Evolutionary conservation across 1,284 basidiomycete species (phyloP), one percentile per base, ranked within the genome.

Genomic region (Hypsizygus ulmarius): DNA sequence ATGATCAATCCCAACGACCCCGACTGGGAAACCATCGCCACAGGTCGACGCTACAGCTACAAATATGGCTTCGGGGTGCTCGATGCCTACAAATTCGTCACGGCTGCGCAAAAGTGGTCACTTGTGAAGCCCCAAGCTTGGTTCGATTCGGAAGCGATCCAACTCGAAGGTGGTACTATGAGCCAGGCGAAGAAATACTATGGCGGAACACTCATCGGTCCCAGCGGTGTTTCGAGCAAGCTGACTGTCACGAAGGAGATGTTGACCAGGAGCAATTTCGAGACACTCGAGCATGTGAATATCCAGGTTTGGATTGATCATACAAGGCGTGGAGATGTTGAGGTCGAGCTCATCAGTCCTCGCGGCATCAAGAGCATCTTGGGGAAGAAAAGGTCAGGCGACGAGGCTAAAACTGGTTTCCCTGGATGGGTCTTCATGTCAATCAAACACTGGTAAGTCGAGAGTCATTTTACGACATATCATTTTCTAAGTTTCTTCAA

Each of bases 391-490:
- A 79, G 96, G 45, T 67, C 75, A 16, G 79, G 76, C 35, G 96
- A 99, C 62, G 66, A 71, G 35, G 84, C 82, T 8, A 67, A 62
- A 3, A 77, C 75, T 9, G 97, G 97, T 2, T 97, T 82, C 66
- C 82, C 83, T 18, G 95, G 93, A 0, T 99, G 96, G 96, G 88
- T 84, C 11, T 99, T 99, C 66, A 98, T 98, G 94, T 83, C 86
- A 15, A 82, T 99, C 51, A 99, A 99, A 70, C 97, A 99, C 65
- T 99, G 96, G 96, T 94, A 49, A 60, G 87, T 59, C 9, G 39
- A 35, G n/a, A 28, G 32, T 27, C 10, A 15, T 34, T 6, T 45
- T 37, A 1, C 11, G 10, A 39, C 8, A 15, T 18, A 15, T 21
- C 16, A 14, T 32, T 37, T 25, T 35, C 47, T 64, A 25, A 64